These are phyloP conservation scores for Crataegus laevigata DNA, from an alignment of 306 rosid genomes.

Conservation along the genomic window DNA sequence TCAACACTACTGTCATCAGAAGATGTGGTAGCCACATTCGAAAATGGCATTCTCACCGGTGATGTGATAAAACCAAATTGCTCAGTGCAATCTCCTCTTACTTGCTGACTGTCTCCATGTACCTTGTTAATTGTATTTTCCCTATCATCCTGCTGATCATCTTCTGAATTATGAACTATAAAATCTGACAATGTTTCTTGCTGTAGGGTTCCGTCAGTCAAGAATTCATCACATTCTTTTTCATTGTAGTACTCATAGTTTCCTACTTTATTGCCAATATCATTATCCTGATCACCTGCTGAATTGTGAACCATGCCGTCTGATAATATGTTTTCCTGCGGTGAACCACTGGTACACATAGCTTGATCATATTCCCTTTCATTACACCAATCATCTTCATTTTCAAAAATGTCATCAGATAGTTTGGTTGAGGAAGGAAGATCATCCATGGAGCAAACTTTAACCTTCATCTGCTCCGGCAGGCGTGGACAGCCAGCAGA, in stretches of 20 bases:
- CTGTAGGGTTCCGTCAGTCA: slow-evolving; percentile 7
- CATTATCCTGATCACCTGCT: slow-evolving; percentile 1
- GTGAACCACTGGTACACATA: slow-evolving; percentile 7
- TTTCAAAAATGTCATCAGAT: slow-evolving; percentile 29
- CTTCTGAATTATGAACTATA: slow-evolving; percentile 8
- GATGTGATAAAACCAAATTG: slow-evolving; percentile 18
- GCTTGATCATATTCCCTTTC: slow-evolving; percentile 31
- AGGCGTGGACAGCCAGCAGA: slow-evolving; percentile 72
- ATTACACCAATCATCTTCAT: slow-evolving; percentile 35
- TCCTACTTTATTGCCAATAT: not conserved
- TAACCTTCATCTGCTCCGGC: slow-evolving; percentile 64
- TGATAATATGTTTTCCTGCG: slow-evolving; percentile 15
- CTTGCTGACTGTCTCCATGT: slow-evolving; percentile 14
- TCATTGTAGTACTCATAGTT: slow-evolving; percentile 23
- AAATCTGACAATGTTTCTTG: slow-evolving; percentile 23
- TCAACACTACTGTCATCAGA: slow-evolving; percentile 4
- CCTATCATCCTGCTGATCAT: not conserved
- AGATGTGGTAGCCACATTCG: not conserved
- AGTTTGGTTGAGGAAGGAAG: slow-evolving; percentile 56
- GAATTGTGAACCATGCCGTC: slow-evolving; percentile 17
- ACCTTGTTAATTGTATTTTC: not conserved
- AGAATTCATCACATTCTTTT: slow-evolving; percentile 23
- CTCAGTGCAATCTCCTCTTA: not conserved
- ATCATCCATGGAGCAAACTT: slow-evolving; percentile 57
- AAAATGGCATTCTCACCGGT: slow-evolving; percentile 7